These are phyloP conservation scores for Metarhizium robertsii DNA, from an alignment of 2,329 filamentous ascomycete genomes.

Conservation along the genomic window DNA sequence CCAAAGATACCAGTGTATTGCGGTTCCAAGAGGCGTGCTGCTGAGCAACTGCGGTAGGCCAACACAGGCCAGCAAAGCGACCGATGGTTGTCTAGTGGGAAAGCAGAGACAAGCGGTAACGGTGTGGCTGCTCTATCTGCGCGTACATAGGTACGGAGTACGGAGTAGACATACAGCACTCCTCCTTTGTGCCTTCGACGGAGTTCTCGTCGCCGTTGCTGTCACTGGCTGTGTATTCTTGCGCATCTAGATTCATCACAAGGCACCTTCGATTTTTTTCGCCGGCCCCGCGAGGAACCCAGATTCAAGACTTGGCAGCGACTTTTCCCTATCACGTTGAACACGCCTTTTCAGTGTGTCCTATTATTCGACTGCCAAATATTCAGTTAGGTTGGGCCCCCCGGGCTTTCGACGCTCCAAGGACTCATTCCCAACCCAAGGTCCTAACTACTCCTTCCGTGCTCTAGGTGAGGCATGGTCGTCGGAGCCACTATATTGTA, in stretches of 20 bases:
- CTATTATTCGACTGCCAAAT: background rate
- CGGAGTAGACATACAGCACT: background rate
- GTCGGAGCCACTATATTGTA: background rate
- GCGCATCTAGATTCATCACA: background rate
- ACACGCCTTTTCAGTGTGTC: background rate
- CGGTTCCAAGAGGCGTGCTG: too few relatives aligned
- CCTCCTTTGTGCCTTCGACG: background rate
- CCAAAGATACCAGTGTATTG: background rate
- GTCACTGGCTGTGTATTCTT: background rate
- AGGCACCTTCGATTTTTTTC: background rate
- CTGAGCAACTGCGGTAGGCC: too few relatives aligned
- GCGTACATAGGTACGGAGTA: background rate
- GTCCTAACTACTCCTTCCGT: background rate
- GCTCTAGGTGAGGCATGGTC: background rate
- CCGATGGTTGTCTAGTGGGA: too few relatives aligned
- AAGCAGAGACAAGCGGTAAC: background rate
- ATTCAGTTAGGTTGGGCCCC: background rate
- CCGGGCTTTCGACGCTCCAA: background rate
- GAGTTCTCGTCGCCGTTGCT: background rate
- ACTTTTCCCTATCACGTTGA: background rate
- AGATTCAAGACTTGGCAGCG: background rate
- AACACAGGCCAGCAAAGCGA: too few relatives aligned
- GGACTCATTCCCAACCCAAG: background rate
- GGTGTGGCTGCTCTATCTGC: background rate
- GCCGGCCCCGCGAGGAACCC: background rate